Conservation (phyloP, 2,329 filamentous ascomycete genomes). For the Phialemonium atrogriseum region DNA sequence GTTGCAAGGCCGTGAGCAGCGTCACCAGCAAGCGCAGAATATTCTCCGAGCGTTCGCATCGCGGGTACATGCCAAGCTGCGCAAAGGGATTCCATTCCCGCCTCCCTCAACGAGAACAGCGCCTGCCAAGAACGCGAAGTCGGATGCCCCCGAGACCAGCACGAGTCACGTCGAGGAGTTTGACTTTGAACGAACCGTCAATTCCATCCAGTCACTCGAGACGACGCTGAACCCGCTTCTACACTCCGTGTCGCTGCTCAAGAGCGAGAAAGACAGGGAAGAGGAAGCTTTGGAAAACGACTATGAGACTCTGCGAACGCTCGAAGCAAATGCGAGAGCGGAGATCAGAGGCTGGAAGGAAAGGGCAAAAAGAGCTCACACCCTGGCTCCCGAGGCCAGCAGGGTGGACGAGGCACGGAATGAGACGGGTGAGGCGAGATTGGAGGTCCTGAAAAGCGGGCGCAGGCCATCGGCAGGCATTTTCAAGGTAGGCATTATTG, state of each 20-base stretch:
- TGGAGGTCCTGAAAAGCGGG: not conserved
- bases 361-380: slow-evolving; percentile 38
- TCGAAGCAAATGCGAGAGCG: slow-evolving; percentile 49
- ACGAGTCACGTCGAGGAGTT: slow-evolving; percentile 50
- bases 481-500: slow-evolving; percentile 20
- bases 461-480: slow-evolving; percentile 9
- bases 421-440: not conserved
- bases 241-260: slow-evolving; percentile 54
- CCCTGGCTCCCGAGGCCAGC: slow-evolving; percentile 33
- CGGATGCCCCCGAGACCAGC: slow-evolving; percentile 15
- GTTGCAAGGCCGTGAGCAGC: slow-evolving; percentile 37
- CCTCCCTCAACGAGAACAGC: slow-evolving; percentile 36
- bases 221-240: slow-evolving; percentile 51
- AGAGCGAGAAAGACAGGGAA: slow-evolving; percentile 47
- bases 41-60: slow-evolving; percentile 47
- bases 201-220: slow-evolving; percentile 48
- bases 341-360: slow-evolving; percentile 44
- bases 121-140: not conserved
- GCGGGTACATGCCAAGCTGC: slow-evolving; percentile 49
- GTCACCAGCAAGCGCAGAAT: slow-evolving; percentile 43
- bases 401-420: slow-evolving; percentile 1
- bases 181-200: slow-evolving; percentile 56
- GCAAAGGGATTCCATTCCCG: slow-evolving; percentile 58
- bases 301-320: slow-evolving; percentile 37
- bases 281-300: slow-evolving; percentile 48